Conservation (phyloP, 2,329 filamentous ascomycete genomes). For the Colletotrichum gloeosporioides region DNA sequence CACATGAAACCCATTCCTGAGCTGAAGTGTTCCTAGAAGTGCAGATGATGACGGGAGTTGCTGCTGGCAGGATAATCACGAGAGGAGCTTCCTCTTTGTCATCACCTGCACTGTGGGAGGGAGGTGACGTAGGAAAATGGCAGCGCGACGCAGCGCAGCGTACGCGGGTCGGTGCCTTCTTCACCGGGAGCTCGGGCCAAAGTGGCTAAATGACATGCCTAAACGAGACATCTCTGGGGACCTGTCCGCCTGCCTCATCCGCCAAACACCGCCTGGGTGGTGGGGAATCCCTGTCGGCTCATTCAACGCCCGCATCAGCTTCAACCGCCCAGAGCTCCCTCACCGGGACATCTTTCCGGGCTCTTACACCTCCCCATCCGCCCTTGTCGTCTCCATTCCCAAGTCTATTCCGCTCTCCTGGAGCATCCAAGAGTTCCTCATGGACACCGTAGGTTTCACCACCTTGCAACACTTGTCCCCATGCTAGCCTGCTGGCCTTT, state of each 20-base stretch:
- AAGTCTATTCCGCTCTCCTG: not conserved
- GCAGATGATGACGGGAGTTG: not conserved
- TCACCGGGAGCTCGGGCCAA: not conserved
- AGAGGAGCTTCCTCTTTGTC: not conserved
- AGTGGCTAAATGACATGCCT: constrained; percentile 3
- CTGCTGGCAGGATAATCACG: not conserved
- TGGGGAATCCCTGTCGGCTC: constrained; percentile 17
- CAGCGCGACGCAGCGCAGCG: not conserved
- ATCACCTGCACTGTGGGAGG: not conserved
- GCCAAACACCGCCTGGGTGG: not conserved
- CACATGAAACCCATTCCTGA: not conserved
- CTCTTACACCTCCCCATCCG: not conserved
- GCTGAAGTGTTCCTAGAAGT: not conserved
- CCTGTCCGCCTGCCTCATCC: not conserved
- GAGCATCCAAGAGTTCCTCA: not conserved
- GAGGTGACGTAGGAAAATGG: not conserved
- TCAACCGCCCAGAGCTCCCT: constrained; percentile 14
- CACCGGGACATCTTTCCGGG: not conserved
- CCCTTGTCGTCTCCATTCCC: not conserved
- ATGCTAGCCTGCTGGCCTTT: not conserved
- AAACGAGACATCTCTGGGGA: not conserved
- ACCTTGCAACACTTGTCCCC: not conserved
- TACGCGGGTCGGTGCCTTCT: not conserved
- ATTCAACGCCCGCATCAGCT: not conserved
- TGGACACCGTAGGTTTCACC: constrained; percentile 27